phyloP scores from a whole-genome alignment of 805 yeast genomes.

The Nematodospora valgi region DNA sequence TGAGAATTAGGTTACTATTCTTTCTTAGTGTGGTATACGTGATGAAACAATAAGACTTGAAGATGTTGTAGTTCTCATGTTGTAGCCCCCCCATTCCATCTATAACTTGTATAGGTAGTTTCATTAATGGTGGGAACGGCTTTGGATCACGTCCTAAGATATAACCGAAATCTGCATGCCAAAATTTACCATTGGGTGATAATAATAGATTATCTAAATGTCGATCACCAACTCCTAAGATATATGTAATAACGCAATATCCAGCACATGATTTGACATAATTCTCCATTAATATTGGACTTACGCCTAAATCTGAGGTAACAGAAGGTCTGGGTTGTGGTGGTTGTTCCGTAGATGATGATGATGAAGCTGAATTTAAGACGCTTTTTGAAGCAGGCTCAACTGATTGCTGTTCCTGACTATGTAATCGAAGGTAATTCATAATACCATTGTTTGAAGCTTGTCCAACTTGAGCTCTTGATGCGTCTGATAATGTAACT shows the following conservation, averaged over 20 bases:
- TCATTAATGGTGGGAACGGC: constrained; percentile 98
- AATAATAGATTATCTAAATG: constrained; percentile 87
- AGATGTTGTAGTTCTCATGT: constrained; percentile 80
- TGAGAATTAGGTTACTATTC: constrained; percentile 84
- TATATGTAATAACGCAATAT: constrained; percentile 91
- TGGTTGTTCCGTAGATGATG: constrained; percentile 10
- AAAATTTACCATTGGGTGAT: constrained; percentile 78
- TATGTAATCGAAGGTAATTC: constrained; percentile 63
- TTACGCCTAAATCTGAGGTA: constrained; percentile 45
- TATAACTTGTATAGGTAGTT: constrained; percentile 90
- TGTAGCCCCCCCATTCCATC: constrained; percentile 97
- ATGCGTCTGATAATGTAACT: constrained; percentile 5
- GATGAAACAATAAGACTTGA: constrained; percentile 91
- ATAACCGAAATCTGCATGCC: constrained; percentile 98
- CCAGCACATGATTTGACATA: constrained; percentile 96
- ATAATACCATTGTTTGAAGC: constrained; percentile 61
- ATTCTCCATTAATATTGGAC: constrained; percentile 79
- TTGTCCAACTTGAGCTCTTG: constrained; percentile 2
- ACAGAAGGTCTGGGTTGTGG: constrained; percentile 28
- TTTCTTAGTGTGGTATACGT: constrained; percentile 88
- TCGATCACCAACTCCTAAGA: constrained; percentile 95
- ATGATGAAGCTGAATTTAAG: constrained; percentile 11
- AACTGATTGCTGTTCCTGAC: constrained; percentile 20
- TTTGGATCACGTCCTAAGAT: constrained; percentile 96
- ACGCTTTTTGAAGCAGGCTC: constrained; percentile 26